phyloP scores from a whole-genome alignment of 2,329 filamentous ascomycete genomes.

The Penicillium sp. region DNA sequence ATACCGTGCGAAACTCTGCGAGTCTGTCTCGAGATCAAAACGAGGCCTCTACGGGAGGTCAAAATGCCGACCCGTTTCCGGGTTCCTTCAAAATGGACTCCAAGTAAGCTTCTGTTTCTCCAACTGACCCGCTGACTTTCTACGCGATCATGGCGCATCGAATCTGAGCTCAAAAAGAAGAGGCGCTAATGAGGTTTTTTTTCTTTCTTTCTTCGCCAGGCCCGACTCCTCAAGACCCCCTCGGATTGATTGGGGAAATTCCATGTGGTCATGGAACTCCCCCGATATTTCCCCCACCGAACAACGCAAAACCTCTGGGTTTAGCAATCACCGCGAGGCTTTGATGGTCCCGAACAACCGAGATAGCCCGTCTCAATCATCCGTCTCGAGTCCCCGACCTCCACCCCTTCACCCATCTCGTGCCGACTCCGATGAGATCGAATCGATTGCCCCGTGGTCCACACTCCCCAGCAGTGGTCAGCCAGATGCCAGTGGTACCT shows the following conservation, averaged over 20 bases:
- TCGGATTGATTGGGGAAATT: slow-evolving; percentile 31
- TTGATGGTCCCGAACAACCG: slow-evolving; percentile 33
- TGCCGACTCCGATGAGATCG: slow-evolving; percentile 19
- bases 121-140: background rate
- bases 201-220: slow-evolving; percentile 16
- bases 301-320: slow-evolving; percentile 34
- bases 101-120: slow-evolving; percentile 32
- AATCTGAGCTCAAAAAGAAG: background rate
- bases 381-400: slow-evolving; percentile 24
- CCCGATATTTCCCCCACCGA: slow-evolving; percentile 42
- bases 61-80: slow-evolving; percentile 30
- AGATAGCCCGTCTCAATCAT: slow-evolving; percentile 27
- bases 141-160: background rate
- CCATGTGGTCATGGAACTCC: slow-evolving; percentile 38
- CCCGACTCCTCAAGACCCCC: slow-evolving; percentile 25
- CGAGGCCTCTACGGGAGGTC: slow-evolving; percentile 26
- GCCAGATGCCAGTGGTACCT: slow-evolving; percentile 35
- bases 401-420: slow-evolving; percentile 25
- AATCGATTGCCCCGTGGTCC: slow-evolving; percentile 35
- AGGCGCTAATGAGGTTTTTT: background rate
- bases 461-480: slow-evolving; percentile 29
- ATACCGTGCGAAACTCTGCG: slow-evolving; percentile 38
- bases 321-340: slow-evolving; percentile 38
- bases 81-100: slow-evolving; percentile 27
- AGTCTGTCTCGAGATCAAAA: slow-evolving; percentile 21